Evolutionary conservation across 2,329 filamentous ascomycete genomes (phyloP).

Genomic region (Hypoxylon rubiginosum): DNA sequence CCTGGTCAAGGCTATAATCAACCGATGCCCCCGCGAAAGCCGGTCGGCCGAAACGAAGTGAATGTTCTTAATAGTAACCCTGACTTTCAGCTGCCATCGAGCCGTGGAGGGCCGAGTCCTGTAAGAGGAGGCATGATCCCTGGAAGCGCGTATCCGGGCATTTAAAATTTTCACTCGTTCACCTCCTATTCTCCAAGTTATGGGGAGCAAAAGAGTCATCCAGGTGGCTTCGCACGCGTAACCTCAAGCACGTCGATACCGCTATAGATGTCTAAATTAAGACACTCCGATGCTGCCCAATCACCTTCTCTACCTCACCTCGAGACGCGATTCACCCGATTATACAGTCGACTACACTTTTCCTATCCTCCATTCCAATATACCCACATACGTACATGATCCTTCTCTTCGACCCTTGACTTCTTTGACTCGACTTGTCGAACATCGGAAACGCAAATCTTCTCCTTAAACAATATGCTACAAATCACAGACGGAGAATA

Average conservation of each 20-base stretch:
- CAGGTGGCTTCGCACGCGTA: slow-evolving; percentile 3
- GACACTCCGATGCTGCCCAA: slow-evolving; percentile 17
- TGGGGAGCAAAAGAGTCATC: neutral
- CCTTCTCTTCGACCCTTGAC: slow-evolving; percentile 35
- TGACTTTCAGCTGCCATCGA: slow-evolving; percentile 80
- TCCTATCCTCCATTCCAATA: slow-evolving; percentile 34
- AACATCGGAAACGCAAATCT: slow-evolving; percentile 20
- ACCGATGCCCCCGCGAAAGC: slow-evolving; percentile 59
- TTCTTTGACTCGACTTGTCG: slow-evolving; percentile 16
- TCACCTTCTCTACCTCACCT: slow-evolving; percentile 13
- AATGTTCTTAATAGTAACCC: slow-evolving; percentile 84
- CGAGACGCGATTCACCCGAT: slow-evolving; percentile 7
- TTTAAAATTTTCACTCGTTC: slow-evolving; percentile 39
- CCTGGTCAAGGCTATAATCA: slow-evolving; percentile 61
- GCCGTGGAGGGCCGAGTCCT: slow-evolving; percentile 49
- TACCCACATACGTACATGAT: slow-evolving; percentile 31
- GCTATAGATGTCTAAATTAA: slow-evolving; percentile 12
- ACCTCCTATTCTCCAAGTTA: slow-evolving; percentile 12
- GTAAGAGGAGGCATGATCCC: slow-evolving; percentile 62
- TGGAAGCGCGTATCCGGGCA: slow-evolving; percentile 65
- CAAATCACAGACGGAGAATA: slow-evolving; percentile 2
- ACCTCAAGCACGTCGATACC: neutral
- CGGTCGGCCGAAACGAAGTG: slow-evolving; percentile 73
- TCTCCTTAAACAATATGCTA: slow-evolving; percentile 25
- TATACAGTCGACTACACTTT: slow-evolving; percentile 23